Base-by-base conservation (phyloP, 331 rosid species). In the Malus hybrid region DNA sequence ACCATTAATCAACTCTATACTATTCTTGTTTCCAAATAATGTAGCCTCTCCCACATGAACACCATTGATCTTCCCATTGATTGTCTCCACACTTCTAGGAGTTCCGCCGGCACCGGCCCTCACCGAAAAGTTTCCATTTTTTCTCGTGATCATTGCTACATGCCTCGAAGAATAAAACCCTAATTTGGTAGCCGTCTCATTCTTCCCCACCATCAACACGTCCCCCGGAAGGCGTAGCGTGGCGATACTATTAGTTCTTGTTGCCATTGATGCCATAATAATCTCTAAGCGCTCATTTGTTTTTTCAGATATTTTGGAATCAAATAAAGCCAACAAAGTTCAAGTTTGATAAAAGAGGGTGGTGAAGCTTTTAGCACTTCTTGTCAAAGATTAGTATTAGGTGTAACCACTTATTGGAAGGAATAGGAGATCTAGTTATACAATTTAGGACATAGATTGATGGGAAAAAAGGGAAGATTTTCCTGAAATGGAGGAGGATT, bases 21-120 rank as follows among this genome's bases (percentile, higher is more conserved):
- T 44, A 20, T 2, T 64, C 67, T 66, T 83, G 10, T 50, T 75
- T 12, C 69, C 72, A 13, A 22, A 6, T 2, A 77, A 22, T 48
- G 79, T 2, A 14, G 34, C 81, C 52, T 68, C 87, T 19, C 24
- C 91, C 32, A 81, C 68, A 1, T 72, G 72, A 68, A 76, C 74
- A 71, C 93, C 93, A 71, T 91, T 91, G 76, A 89, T 84, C 80
- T 86, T 82, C 50, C 89, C 89, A 75, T 88, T 88, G 44, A 87
- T 65, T 0, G 78, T 77, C 29, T 80, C 84, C 71, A 81, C 79
- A 55, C 73, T 78, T 13, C 42, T 64, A 4, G 63, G 73, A 78
- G 66, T 55, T 73, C 69, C 62, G 42, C 75, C 79, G 14, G 70
- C 69, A 58, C 75, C 81, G 15, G 81, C 84, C 13, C 7, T 83